Percentiles rank a stretch among this genome's conserved stretches.
phyloP scores from a whole-genome alignment of 1,284 basidiomycete species.

The Austropuccinia psidii region DNA sequence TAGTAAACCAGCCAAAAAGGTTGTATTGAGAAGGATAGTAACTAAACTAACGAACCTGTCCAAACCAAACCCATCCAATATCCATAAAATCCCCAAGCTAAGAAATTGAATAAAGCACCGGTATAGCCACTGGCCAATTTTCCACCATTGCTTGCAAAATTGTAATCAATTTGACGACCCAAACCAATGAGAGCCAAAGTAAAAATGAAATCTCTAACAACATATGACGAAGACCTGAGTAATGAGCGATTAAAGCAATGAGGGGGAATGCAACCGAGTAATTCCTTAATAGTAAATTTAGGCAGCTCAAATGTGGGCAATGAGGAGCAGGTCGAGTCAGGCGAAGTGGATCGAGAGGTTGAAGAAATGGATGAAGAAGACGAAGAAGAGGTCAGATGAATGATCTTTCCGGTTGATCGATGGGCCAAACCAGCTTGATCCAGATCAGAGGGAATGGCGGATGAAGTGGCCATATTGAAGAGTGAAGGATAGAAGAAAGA shows the following conservation, averaged over 20 bases:
- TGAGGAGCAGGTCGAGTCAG: background rate
- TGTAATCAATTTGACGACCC: slow-evolving; percentile 15
- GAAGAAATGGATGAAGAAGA: slow-evolving; percentile 25
- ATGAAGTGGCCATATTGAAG: too few relatives aligned
- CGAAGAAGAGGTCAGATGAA: slow-evolving; percentile 5
- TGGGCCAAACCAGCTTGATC: background rate
- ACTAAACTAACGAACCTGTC: slow-evolving; percentile 15
- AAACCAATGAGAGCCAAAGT: slow-evolving; percentile 1
- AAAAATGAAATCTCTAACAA: slow-evolving; percentile 46
- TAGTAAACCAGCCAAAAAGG: background rate
- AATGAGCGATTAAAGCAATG: slow-evolving; percentile 92
- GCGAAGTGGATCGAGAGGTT: background rate
- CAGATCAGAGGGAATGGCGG: background rate
- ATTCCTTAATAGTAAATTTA: slow-evolving; percentile 67
- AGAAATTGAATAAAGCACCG: slow-evolving; percentile 28
- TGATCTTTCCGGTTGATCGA: slow-evolving; percentile 4
- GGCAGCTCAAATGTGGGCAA: slow-evolving; percentile 19
- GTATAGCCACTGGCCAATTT: background rate
- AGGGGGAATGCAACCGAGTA: slow-evolving; percentile 71
- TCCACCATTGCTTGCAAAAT: slow-evolving; percentile 19
- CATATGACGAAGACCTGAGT: slow-evolving; percentile 69
- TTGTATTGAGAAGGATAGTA: background rate
- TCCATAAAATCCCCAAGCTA: slow-evolving; percentile 59
- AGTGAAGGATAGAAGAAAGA: too few relatives aligned
- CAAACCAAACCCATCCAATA: slow-evolving; percentile 33